Evolutionary conservation across 1,284 basidiomycete species (phyloP), one percentile per base, ranked within the genome.

Genomic region (Ceratobasidium sp.): DNA sequence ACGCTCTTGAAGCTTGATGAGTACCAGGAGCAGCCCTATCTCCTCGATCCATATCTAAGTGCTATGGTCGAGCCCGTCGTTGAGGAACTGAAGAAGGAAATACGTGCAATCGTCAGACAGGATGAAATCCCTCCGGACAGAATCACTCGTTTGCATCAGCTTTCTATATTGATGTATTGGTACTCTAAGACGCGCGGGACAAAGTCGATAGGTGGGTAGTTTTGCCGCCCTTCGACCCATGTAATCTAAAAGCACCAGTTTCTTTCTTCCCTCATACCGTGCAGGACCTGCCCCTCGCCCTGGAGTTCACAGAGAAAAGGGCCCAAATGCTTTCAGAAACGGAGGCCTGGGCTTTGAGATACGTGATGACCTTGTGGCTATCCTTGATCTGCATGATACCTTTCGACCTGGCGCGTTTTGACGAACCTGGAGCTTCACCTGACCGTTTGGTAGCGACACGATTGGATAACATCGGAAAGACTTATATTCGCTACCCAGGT

Each of bases 31-130:
- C 94, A 97, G 79, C 87, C 96, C 1, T 95, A 97, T 80, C 88
- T 99, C 0, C 87, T 99, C n/a, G 98, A 99, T 81, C 96, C 97
- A n/a, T 92, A 90, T 79, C 87, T 99, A n/a, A 93, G 96, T 79
- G 81, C 84, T 19, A 90, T 99, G 75, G 89, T 99, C 14, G 83
- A 86, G 1, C 96, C 97, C 0, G 89, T 94, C 2, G 90, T 95
- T 60, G 86, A 89, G 36, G 82, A 82, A n/a, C 82, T 98, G 53
- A 90, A 90, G 79, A 78, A 78, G 9, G 87, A 89, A 78, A 88
- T 91, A n/a, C 87, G 84, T 77, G 78, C 80, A 14, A 84, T 87
- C 53, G 82, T 85, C 41, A 82, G 83, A 7, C 56, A 59, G 15
- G 56, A 57, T 19, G 27, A 71, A 11, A 36, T 60, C 41, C 22